Base-by-base conservation (phyloP, 352 stramenopile species). In the Phytophthora hibernalis region DNA sequence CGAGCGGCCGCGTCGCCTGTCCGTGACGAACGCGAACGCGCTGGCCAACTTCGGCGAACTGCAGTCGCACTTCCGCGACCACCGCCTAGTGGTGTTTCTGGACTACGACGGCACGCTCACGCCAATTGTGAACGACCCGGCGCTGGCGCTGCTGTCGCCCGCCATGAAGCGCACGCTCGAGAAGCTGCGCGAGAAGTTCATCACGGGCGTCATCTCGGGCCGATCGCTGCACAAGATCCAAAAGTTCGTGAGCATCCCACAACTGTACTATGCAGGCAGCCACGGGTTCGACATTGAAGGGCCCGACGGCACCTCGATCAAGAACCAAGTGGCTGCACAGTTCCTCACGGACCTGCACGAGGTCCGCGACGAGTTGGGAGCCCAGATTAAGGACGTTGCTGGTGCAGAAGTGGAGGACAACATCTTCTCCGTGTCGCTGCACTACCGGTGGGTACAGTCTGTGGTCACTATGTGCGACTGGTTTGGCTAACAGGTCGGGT, bases 81-180 rank as follows among this genome's bases (percentile, higher is more conserved):
- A 79, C 24, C 82, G 83, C 26, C 70, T 97, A 20, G 90, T 95
- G 16, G 61, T 97, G 18, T 96, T 97, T 40, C 75, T 96, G 40
- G 90, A 97, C 76, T 97, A 97, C 30, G 91, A 97, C 30, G 91
- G 91, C 20, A 97, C 91, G 30, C 76, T 97, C 10, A 96, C 89
- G 15, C 91, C 91, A 5, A 97, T 97, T 42, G 91, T 97, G 49
- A 96, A 87, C 42, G 89, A 97, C 68, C 91, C 91, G 24, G 78
- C 75, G 40, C 72, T 87, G 49, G 91, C 90, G 30, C 55, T 85
- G 50, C 75, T 97, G 45, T 79, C 87, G 12, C 65, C 83, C 1
- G 76, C 80, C 37, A 92, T 83, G 70, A 85, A 88, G 37, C 60
- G 73, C 45, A 95, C 86, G 42, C 74, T 97, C 12, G 69, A 93